phyloP scores from a whole-genome alignment of 805 yeast species.

The Cyberlindnera subsufficiens region DNA sequence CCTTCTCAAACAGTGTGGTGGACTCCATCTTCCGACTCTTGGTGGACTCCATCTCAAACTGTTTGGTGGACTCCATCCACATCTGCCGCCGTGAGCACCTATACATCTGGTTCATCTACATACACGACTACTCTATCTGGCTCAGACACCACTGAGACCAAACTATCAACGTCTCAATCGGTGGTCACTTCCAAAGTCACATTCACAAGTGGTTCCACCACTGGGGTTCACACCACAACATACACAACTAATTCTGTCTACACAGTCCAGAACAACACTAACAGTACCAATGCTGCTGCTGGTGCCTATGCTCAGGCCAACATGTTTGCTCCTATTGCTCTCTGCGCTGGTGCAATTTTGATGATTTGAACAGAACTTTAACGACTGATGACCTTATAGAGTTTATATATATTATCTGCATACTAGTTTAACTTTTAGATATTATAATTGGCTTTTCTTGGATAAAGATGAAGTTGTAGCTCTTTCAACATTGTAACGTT shows the following conservation, averaged over 20 bases:
- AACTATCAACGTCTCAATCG: slow-evolving; percentile 6
- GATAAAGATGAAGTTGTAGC: no score
- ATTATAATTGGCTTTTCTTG: no score
- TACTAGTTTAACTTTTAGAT: no score
- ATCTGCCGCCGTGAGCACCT: not conserved
- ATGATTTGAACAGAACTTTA: not conserved
- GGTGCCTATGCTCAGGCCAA: slow-evolving; percentile 3
- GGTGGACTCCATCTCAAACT: slow-evolving; percentile 11
- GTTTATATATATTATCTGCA: not conserved
- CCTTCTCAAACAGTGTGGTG: slow-evolving; percentile 10
- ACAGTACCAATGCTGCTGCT: slow-evolving; percentile 10
- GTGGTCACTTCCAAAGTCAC: slow-evolving; percentile 9
- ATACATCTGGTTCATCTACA: slow-evolving; percentile 1
- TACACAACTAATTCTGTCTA: slow-evolving; percentile 10
- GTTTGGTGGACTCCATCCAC: slow-evolving; percentile 12
- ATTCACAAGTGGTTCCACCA: slow-evolving; percentile 11
- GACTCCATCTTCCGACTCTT: slow-evolving; percentile 5
- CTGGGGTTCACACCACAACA: slow-evolving; percentile 11
- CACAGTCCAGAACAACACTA: slow-evolving; percentile 10
- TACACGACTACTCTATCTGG: not conserved
- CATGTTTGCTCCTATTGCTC: slow-evolving; percentile 8
- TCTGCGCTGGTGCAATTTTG: slow-evolving; percentile 10
- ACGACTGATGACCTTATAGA: not conserved
- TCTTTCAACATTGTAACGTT: no score
- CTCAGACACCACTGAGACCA: no score